Base-by-base conservation (phyloP, 768 basidiomycete species). In the Stropharia rugosoannulata region DNA sequence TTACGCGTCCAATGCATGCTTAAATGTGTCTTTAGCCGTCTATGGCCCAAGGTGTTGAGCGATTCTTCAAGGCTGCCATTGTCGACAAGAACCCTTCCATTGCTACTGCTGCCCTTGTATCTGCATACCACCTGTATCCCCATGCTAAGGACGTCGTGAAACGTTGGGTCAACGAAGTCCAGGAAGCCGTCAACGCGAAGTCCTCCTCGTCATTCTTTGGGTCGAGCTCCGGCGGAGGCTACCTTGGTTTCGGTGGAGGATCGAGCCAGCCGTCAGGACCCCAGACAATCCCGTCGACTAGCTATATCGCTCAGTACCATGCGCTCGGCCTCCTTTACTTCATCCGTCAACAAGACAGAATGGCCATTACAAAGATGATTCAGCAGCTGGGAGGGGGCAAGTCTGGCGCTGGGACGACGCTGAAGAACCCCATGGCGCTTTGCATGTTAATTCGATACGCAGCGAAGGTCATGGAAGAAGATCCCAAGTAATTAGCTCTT, bases 361-460 rank as follows among this genome's bases (percentile, higher is more conserved):
- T 98, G 97, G 97, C 97, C 3, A 86, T 98, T 35, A 98, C 94
- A 27, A 99, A 98, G 76, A 96, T 98, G 94, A 95, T 99, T 49
- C 96, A 98, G 71, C 96, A 98, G 69, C 82, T 98, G 15, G 93
- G 91, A 42, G 92, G 92, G 5, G 92, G 92, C 12, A 90, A 90
- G 65, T 86, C 89, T 38, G 91, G 91, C 27, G 80, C 88, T 39
- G 89, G 89, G 6, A 90, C 89, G 18, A 87, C 87, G 9, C 69
- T 99, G 63, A 94, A 94, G 77, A 98, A 94, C 69, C 86, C 96
- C 5, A 95, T 97, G 91, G 95, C 97, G 4, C 78, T 98, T 35
- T 98, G 95, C 72, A 97, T 99, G 95, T 80, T 99, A 61, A 96
- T 98, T 70, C 87, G 96, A 25, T 98, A 94, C 73, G 95, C 96